Conservation (phyloP, 1,284 basidiomycete genomes). For the Pterula multifida region DNA sequence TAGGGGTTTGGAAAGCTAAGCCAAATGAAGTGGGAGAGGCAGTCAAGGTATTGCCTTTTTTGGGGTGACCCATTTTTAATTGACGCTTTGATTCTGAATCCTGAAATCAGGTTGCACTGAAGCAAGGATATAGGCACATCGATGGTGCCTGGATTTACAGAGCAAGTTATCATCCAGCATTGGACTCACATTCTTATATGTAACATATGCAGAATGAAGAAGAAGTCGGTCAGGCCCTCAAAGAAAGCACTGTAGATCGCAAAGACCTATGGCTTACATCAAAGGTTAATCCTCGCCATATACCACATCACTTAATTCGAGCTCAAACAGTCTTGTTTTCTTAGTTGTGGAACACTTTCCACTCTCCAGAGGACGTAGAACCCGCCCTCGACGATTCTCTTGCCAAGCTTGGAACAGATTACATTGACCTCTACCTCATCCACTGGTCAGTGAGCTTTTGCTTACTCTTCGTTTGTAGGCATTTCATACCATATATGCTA, state of each 20-base stretch:
- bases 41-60: conserved; percentile 36
- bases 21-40: conserved; percentile 44
- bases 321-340: no score
- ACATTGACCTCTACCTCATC: conserved; percentile 46
- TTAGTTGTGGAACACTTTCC: conserved; percentile 60
- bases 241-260: conserved; percentile 40
- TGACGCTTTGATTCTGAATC: conserved; percentile 6
- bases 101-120: conserved; percentile 32
- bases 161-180: no score
- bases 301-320: no score
- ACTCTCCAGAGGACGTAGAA: conserved; percentile 57
- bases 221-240: conserved; percentile 64
- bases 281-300: conserved; percentile 21
- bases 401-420: conserved; percentile 37
- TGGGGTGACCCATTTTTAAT: no score
- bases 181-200: neutral
- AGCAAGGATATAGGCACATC: conserved; percentile 60
- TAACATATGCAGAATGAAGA: conserved; percentile 47
- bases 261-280: conserved; percentile 58
- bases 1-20: conserved; percentile 53
- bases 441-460: conserved; percentile 40
- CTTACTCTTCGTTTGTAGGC: neutral
- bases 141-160: conserved; percentile 66
- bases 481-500: neutral
- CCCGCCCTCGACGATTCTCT: conserved; percentile 59